Base-by-base conservation (phyloP, 805 yeast genomes). In the Tetrapisispora pingtungensis region DNA sequence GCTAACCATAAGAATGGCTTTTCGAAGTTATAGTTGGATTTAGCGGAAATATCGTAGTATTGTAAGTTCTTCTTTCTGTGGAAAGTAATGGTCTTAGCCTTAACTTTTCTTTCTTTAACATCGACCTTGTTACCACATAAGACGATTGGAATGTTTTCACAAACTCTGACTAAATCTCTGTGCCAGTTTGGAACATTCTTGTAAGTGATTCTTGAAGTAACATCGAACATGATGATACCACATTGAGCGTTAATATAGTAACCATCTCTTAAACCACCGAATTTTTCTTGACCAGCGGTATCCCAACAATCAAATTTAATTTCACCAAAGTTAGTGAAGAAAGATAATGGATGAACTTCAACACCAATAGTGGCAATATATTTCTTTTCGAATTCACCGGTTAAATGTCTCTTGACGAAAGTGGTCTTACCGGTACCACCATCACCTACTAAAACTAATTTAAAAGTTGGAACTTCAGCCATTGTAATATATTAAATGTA, bases 401-500 rank as follows among this genome's bases (percentile, higher is more conserved):
- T 90, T 72, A 89, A 81, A 73, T 93, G 99, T 78, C 99, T 89
- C 79, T 94, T 93, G 70, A 93, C 99, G 62, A 93, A 93, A 48
- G 99, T 93, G 77, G 99, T 93, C 82, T 93, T 93, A 75, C 99
- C 99, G 71, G 98, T 93, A 81, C 99, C 99, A 78, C 99, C 99
- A 68, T 93, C 99, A 69, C 99, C 99, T 73, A 93, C 98, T 65
- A 93, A 81, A 62, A 93, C 99, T 70, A 93, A 81, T 77, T 93
- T 93, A 73, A 93, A 93, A 56, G 96, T 86, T 59, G 98, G 97
- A 70, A 88, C 94, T 75, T 80, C 82, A 39, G 47, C 48, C 41
- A 40, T 44, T 33, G 14, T 41, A 22, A 22, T 22, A 22, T 22
- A 8, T 22, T n/a, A n/a, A n/a, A n/a, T n/a, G n/a, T n/a, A n/a